phyloP scores from a whole-genome alignment of 371 early-diverging fungal species.

The Sporodiniella umbellata region DNA sequence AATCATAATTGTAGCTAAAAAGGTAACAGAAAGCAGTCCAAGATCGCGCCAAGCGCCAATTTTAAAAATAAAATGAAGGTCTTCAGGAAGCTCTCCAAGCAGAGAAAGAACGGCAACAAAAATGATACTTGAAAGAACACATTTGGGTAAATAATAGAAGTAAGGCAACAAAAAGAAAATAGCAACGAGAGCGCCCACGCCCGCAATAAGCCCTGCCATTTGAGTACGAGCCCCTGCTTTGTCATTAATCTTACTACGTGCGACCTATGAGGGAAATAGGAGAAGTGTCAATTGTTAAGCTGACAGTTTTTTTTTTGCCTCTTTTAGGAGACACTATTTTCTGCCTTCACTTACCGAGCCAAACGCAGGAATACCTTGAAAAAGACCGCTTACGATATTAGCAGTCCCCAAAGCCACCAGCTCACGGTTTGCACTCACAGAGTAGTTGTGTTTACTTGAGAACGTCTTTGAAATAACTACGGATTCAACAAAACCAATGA shows the following conservation, averaged over 20 bases:
- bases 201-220: conserved; percentile 78
- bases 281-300: not conserved
- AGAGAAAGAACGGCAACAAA: conserved; percentile 82
- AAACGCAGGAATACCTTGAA: conserved; percentile 87
- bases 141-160: conserved; percentile 85
- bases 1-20: conserved; percentile 76
- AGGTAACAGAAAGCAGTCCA: conserved; percentile 74
- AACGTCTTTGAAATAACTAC: conserved; percentile 91
- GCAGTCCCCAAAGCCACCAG: conserved; percentile 88
- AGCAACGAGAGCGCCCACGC: conserved; percentile 70
- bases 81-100: conserved; percentile 76
- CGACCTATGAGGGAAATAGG: conserved; percentile 37
- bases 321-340: no score
- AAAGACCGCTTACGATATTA: conserved; percentile 78
- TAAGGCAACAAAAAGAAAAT: conserved; percentile 74
- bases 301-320: not conserved
- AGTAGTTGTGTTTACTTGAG: conserved; percentile 82
- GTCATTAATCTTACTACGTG: conserved; percentile 88
- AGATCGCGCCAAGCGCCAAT: conserved; percentile 89
- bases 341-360: conserved; percentile 61
- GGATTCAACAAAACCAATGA: conserved; percentile 94
- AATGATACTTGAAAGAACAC: conserved; percentile 84
- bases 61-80: conserved; percentile 77
- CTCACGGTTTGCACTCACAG: conserved; percentile 90
- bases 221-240: conserved; percentile 87